Conservation (phyloP, 306 rosid genomes). For the Astragalus glycyphyllos region DNA sequence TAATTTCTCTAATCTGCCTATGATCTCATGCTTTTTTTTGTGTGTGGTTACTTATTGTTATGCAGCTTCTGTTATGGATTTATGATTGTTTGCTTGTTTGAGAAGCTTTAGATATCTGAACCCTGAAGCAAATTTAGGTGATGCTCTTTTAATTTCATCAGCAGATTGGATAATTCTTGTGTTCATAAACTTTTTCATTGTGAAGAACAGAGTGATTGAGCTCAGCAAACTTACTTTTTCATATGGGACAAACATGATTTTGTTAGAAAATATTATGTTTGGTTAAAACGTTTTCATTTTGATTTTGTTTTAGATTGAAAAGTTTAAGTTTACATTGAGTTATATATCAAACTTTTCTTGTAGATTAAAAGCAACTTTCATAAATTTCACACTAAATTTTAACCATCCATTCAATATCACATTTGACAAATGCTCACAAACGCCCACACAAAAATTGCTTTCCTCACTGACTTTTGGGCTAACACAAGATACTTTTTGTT, state of each 20-base stretch:
- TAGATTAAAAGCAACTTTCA: too few species aligned
- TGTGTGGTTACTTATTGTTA: slow-evolving; percentile 19
- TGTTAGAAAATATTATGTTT: not conserved
- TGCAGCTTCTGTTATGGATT: slow-evolving; percentile 1
- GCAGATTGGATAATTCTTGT: not conserved
- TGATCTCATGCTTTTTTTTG: slow-evolving; percentile 9
- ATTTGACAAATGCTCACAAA: not conserved
- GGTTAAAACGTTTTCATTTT: not conserved
- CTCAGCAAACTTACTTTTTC: not conserved
- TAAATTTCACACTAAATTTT: not conserved
- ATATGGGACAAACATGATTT: not conserved
- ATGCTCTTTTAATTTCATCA: slow-evolving; percentile 15
- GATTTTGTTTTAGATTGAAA: not conserved
- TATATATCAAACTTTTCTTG: not conserved
- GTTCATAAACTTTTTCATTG: not conserved
- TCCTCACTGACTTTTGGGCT: too few species aligned
- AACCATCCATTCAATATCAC: not conserved
- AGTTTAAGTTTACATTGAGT: not conserved
- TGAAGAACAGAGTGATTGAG: not conserved
- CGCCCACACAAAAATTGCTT: not conserved
- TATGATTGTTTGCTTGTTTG: slow-evolving; percentile 17
- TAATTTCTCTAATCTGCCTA: not conserved
- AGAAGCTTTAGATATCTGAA: slow-evolving; percentile 18
- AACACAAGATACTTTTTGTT: not conserved
- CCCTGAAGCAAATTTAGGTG: not conserved